A percentile compares a stretch with the other conserved stretches of the same genome.
Evolutionary conservation across 495 filamentous ascomycete species (phyloP).

Genomic region (Cercophora scortea): DNA sequence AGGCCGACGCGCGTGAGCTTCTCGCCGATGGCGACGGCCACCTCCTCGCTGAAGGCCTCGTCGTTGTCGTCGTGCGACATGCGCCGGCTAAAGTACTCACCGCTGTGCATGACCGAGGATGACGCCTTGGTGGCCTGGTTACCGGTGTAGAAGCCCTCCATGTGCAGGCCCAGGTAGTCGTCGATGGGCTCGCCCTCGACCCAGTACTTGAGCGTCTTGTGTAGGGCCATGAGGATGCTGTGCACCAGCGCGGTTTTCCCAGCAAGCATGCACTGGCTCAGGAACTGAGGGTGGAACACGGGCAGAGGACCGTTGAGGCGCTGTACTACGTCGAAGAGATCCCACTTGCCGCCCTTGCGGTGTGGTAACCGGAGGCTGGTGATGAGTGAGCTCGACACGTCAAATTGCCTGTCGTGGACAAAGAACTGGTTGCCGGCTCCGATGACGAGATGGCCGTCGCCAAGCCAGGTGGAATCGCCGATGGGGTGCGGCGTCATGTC

Average conservation of each 20-base stretch:
- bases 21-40: constrained; percentile 66
- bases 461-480: constrained; percentile 85
- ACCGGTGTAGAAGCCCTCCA: constrained; percentile 61
- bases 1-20: constrained; percentile 64
- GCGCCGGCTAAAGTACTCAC: constrained; percentile 20
- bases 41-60: constrained; percentile 61
- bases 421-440: constrained; percentile 93
- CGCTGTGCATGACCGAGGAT: constrained; percentile 11
- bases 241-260: constrained; percentile 72
- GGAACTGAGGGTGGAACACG: constrained; percentile 86
- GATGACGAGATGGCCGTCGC: constrained; percentile 73
- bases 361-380: constrained; percentile 56
- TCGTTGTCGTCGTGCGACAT: constrained; percentile 45
- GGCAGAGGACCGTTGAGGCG: constrained; percentile 82
- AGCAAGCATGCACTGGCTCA: constrained; percentile 79
- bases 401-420: constrained; percentile 67
- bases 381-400: constrained; percentile 54
- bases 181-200: constrained; percentile 78
- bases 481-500: constrained; percentile 87
- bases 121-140: constrained; percentile 13
- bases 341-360: constrained; percentile 34
- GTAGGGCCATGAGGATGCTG: constrained; percentile 63
- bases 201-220: constrained; percentile 73
- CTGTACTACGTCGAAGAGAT: constrained; percentile 75
- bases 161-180: constrained; percentile 63